phyloP scores from a whole-genome alignment of 257 asterid genomes.

The Nicotiana paniculata region DNA sequence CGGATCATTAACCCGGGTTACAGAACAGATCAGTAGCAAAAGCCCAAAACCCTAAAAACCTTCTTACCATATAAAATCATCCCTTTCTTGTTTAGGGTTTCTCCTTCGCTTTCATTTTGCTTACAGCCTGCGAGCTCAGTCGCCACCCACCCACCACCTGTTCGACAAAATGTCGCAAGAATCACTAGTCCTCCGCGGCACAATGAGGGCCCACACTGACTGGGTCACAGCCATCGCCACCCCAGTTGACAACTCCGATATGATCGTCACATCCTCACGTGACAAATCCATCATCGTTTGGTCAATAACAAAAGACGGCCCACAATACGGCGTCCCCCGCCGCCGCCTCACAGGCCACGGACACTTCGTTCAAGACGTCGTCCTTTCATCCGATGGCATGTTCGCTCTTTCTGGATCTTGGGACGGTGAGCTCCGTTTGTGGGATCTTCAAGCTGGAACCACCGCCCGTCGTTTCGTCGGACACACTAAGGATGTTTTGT shows the following conservation, averaged over 20 bases:
- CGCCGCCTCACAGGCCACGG: conserved; percentile 34
- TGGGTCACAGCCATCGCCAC: conserved; percentile 27
- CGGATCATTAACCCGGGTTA: no score
- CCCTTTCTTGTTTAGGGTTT: background rate
- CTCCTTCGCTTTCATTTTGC: background rate
- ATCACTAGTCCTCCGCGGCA: conserved; percentile 14
- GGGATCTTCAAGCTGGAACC: conserved; percentile 65
- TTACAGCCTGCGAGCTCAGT: background rate
- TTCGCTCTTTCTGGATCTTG: conserved; percentile 86
- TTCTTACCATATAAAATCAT: background rate
- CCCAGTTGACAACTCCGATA: conserved; percentile 22
- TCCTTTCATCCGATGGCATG: conserved; percentile 78
- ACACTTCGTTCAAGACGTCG: conserved; percentile 76
- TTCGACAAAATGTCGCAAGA: conserved; percentile 9
- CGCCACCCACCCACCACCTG: background rate
- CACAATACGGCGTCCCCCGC: conserved; percentile 10
- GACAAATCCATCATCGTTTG: conserved; percentile 20
- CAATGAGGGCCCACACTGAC: conserved; percentile 21
- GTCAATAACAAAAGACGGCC: conserved; percentile 14
- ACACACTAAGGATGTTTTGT: conserved; percentile 75
- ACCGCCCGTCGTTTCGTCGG: conserved; percentile 84
- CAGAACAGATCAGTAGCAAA: background rate
- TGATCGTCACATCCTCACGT: conserved; percentile 19
- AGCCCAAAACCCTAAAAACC: background rate
- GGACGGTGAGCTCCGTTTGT: conserved; percentile 89